These are phyloP conservation scores for Lipomyces orientalis DNA, from an alignment of 805 yeast genomes.

Conservation along the genomic window DNA sequence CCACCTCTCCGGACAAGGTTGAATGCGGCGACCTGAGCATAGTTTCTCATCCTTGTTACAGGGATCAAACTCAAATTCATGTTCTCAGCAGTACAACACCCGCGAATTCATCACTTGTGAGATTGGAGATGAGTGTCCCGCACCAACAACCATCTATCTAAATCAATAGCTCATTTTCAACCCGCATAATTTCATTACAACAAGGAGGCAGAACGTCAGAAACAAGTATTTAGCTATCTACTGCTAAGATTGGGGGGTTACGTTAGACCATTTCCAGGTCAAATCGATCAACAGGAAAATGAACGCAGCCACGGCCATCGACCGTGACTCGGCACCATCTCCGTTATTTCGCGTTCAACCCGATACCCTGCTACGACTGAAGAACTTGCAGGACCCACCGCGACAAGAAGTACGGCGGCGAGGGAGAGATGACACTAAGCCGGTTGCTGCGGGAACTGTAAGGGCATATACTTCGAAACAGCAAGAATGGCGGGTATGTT, in stretches of 20 bases:
- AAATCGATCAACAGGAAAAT: neutral
- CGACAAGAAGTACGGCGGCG: slow-evolving; percentile 2
- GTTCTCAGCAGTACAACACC: too few relatives aligned
- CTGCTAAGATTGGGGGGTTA: neutral
- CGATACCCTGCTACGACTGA: neutral
- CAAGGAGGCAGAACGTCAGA: too few relatives aligned
- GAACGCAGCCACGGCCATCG: neutral
- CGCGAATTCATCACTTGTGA: neutral
- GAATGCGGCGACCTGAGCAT: too few relatives aligned
- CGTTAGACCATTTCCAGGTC: neutral
- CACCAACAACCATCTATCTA: too few relatives aligned
- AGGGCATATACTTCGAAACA: slow-evolving; percentile 18
- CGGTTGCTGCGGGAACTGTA: slow-evolving; percentile 20
- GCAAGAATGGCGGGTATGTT: slow-evolving; percentile 21
- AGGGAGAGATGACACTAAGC: slow-evolving; percentile 15
- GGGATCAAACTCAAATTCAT: too few relatives aligned
- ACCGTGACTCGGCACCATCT: neutral
- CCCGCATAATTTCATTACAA: neutral
- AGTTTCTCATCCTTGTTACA: too few relatives aligned
- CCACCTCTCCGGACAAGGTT: too few relatives aligned
- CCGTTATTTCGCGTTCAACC: slow-evolving; percentile 1
- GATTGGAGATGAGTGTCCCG: neutral
- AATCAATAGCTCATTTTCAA: too few relatives aligned
- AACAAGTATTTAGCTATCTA: neutral
- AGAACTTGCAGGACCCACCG: slow-evolving; percentile 7